A percentile compares a stretch with the other conserved stretches of the same genome.
phyloP scores from a whole-genome alignment of 176 grass and related monocot species.

The Zea luxurians region DNA sequence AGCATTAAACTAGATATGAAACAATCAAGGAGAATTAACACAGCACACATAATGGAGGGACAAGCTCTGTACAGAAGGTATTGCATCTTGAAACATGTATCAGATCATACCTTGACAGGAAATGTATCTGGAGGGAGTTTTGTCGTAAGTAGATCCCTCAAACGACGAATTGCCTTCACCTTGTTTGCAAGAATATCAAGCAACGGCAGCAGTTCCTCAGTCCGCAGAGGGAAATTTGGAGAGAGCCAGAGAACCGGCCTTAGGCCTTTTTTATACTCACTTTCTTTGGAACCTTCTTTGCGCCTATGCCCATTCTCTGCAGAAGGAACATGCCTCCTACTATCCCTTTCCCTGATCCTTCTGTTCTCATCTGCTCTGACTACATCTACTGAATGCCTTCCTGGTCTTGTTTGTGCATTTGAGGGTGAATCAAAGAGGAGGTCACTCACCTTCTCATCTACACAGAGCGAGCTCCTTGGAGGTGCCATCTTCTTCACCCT shows the following conservation, averaged over 20 bases:
- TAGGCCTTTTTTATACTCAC: slow-evolving; percentile 91
- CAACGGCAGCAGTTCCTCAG: slow-evolving; percentile 86
- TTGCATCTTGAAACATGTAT: slow-evolving; percentile 19
- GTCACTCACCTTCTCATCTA: slow-evolving; percentile 79
- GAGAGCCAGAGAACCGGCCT: slow-evolving; percentile 94
- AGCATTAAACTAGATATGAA: neutral
- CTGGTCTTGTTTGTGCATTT: slow-evolving; percentile 53
- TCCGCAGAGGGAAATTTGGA: slow-evolving; percentile 78
- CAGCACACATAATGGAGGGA: neutral
- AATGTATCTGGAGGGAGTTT: slow-evolving; percentile 90
- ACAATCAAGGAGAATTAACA: slow-evolving; percentile 5
- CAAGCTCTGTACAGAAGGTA: neutral
- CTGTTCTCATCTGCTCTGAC: slow-evolving; percentile 47
- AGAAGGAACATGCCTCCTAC: slow-evolving; percentile 43
- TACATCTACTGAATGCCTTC: slow-evolving; percentile 73
- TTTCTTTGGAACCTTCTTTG: slow-evolving; percentile 80
- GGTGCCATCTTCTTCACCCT: slow-evolving; percentile 57
- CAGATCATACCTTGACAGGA: slow-evolving; percentile 82
- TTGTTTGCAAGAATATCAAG: slow-evolving; percentile 99
- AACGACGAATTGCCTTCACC: slow-evolving; percentile 91
- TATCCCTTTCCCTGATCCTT: slow-evolving; percentile 53
- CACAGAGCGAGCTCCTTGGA: slow-evolving; percentile 74
- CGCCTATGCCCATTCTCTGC: slow-evolving; percentile 52
- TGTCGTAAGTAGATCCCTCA: slow-evolving; percentile 91
- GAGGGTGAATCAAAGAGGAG: slow-evolving; percentile 65